Evolutionary conservation across 352 stramenopile species (phyloP), one percentile per base, ranked within the genome.

Genomic region (Globisporangium perplexum): DNA sequence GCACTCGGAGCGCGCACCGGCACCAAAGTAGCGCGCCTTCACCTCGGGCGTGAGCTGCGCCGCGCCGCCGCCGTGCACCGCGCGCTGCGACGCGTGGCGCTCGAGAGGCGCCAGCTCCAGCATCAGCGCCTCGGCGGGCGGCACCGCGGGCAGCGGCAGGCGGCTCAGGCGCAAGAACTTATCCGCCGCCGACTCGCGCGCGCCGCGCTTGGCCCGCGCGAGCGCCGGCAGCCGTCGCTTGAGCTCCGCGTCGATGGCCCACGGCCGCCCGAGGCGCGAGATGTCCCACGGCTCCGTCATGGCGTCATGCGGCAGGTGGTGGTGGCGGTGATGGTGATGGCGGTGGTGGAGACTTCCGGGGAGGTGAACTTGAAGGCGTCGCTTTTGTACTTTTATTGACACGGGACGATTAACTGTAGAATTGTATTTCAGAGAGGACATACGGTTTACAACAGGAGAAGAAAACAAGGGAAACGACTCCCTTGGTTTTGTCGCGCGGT

Each of bases 11-110:
- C 73, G 79, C 3, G 77, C 75, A 1, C 43, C 56, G 4, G 58
- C 53, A 17, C 77, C 75, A 59, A 89, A 89, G 57, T 89, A 89
- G 63, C 83, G 85, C 33, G 69, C 71, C 23, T 86, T 86, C 35
- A 60, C 66, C 55, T 89, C 75, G 18, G 65, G 54, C 2, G 72
- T 84, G 39, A 88, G 59, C 7, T 46, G 41, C 20, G 41, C 18
- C 41, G 41, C 3, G n/a, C 33, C 33, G 33, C 33, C 33, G 4
- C 33, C 33, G 41, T 59, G 57, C 30, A 81, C 56, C 11, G 53
- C 55, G 50, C 49, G 71, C 57, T 54, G 73, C 50, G 58, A 83
- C 43, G 28, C 59, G 33, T 36, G 46, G 23, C 46, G 60, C 30
- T 30, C 49, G 45, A 69, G 60, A 0, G 69, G 63, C 24, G 64